Base-by-base conservation (phyloP, 768 basidiomycete genomes). In the Tricholoma bakamatsutake region DNA sequence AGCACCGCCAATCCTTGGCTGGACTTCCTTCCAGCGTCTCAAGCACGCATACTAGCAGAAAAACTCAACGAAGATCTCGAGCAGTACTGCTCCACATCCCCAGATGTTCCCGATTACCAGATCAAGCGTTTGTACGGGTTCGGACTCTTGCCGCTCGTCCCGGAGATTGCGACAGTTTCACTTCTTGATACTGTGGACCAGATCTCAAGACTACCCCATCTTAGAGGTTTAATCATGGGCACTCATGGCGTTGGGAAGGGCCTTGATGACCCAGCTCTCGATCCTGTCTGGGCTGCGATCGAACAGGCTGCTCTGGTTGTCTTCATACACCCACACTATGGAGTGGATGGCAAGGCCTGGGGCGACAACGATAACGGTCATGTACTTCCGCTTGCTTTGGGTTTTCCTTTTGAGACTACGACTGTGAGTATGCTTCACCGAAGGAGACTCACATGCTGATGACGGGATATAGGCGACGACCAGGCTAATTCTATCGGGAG, bases 1-100 rank as follows among this genome's bases (percentile, higher is more conserved):
- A 91, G 90, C 66, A 81, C 88, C 24, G 92, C 92, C 27, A 94
- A 95, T 64, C 93, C 92, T 8, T 95, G 92, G 92, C 80, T 94
- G 34, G 93, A 95, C 68, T 94, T 93, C 65, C 78, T 95, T 21
- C 68, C 85, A 4, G 80, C 88, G 9, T 64, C 80, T 24, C 80
- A 86, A 42, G 93, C 92, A 8, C 75, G 79, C 49, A 64, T 67
- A 11, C 77, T 93, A 15, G 90, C 91, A 0, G 69, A 66, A n/a
- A 79, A 85, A 50, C 74, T 94, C 43, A 95, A 94, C 66, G 66
- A 74, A 33, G 88, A 93, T 64, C 76, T 94, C 8, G 90, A 95
- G 65, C 64, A 78, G 27, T 94, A 89, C 64, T 95, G 92, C 65
- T 76, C 87, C 2, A 80, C 83, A 1, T 79, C 81, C 3, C 87